A percentile compares a stretch with the other conserved stretches of the same genome.
phyloP scores from a whole-genome alignment of 495 filamentous ascomycete species.

The Neurospora sp. region DNA sequence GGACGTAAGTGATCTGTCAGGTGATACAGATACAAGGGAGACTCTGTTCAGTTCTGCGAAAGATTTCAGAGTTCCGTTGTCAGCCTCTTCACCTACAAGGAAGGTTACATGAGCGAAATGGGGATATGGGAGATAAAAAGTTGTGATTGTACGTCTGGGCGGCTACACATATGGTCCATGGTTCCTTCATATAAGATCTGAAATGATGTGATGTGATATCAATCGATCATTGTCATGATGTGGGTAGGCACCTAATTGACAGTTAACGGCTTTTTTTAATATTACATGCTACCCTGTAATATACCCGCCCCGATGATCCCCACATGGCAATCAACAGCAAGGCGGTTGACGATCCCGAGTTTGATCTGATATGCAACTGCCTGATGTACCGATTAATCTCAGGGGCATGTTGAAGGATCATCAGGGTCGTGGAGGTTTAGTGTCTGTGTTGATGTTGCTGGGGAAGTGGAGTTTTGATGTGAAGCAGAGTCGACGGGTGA shows the following conservation, averaged over 20 bases:
- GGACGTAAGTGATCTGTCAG: not conserved
- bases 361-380: not conserved
- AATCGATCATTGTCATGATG: not conserved
- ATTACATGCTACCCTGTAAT: not conserved
- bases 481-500: not conserved
- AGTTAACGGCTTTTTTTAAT: not conserved
- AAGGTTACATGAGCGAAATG: not conserved
- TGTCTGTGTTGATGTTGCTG: not conserved
- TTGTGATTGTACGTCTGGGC: not conserved
- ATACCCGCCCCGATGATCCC: not conserved
- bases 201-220: not conserved
- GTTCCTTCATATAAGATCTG: not conserved
- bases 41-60: not conserved
- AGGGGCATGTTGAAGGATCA: not conserved
- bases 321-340: not conserved
- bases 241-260: not conserved
- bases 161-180: not conserved
- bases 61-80: not conserved
- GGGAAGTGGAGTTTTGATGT: not conserved
- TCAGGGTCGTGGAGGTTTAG: not conserved
- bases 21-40: not conserved
- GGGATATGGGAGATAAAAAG: not conserved
- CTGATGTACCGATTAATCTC: not conserved
- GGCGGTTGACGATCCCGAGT: not conserved
- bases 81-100: not conserved